A percentile compares a stretch with the other conserved stretches of the same genome.
Evolutionary conservation across 2,329 filamentous ascomycete genomes (phyloP).

Genomic region (Colletotrichum plurivorum): DNA sequence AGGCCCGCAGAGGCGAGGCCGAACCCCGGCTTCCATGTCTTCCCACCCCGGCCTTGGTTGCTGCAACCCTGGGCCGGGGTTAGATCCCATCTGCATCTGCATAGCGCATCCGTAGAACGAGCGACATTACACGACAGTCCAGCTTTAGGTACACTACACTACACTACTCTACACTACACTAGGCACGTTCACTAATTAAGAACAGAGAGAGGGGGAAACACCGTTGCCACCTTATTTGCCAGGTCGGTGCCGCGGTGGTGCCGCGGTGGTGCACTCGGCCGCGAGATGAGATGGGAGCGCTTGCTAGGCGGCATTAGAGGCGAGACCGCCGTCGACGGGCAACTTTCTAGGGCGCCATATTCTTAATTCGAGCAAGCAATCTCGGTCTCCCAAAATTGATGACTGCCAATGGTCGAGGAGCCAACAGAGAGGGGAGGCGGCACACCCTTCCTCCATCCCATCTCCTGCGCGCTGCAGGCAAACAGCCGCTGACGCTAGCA

Average conservation of each 20-base stretch:
- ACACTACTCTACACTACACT: too few species aligned
- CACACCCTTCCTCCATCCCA: background rate
- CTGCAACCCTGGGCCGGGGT: slow-evolving; percentile 27
- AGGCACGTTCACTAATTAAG: background rate
- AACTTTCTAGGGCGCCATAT: slow-evolving; percentile 3
- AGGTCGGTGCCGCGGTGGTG: too few species aligned
- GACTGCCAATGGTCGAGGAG: background rate
- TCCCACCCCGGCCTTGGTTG: slow-evolving; percentile 4
- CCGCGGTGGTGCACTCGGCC: background rate
- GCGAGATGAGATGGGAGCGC: slow-evolving; percentile 28
- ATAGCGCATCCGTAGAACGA: background rate
- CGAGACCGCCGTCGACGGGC: slow-evolving; percentile 11
- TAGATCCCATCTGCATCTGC: slow-evolving; percentile 32
- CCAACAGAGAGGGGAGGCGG: slow-evolving; percentile 3
- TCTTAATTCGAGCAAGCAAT: slow-evolving; percentile 17
- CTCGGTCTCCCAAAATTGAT: slow-evolving; percentile 12
- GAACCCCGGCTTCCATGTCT: slow-evolving; percentile 10
- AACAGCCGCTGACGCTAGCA: slow-evolving; percentile 27
- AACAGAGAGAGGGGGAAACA: slow-evolving; percentile 7
- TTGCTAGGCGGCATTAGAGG: slow-evolving; percentile 13
- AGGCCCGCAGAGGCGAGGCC: slow-evolving; percentile 30
- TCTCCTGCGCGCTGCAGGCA: background rate
- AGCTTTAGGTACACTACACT: background rate
- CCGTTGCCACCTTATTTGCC: slow-evolving; percentile 34
- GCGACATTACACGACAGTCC: background rate